Evolutionary conservation across 202 grass and related monocot species (phyloP).

Genomic region (Brachypodium distachyon): DNA sequence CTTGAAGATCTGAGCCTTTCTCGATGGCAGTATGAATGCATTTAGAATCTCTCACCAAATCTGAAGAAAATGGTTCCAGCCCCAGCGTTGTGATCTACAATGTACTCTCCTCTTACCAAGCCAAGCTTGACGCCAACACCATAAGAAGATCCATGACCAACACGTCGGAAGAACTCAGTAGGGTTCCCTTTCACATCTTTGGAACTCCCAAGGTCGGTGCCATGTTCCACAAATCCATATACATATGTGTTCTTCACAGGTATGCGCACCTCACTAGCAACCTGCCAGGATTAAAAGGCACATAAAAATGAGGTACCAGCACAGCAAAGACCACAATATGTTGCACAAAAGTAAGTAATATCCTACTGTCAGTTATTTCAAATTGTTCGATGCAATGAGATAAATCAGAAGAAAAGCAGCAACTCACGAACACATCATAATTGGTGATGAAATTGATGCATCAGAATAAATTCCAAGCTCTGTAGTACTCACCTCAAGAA

Average conservation of each 20-base stretch:
- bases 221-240: constrained; percentile 88
- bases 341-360: neutral
- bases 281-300: constrained; percentile 31
- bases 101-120: constrained; percentile 88
- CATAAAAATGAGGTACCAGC: constrained; percentile 2
- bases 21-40: neutral
- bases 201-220: constrained; percentile 87
- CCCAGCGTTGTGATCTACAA: constrained; percentile 87
- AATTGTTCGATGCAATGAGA: neutral
- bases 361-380: neutral
- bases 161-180: constrained; percentile 84
- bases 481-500: constrained; percentile 71
- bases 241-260: constrained; percentile 82
- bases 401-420: neutral
- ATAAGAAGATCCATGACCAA: constrained; percentile 89
- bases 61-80: constrained; percentile 86
- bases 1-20: neutral
- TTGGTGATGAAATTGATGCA: neutral
- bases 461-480: neutral
- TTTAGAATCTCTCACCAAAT: constrained; percentile 92
- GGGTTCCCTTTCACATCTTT: constrained; percentile 99
- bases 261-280: constrained; percentile 72
- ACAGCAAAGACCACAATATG: neutral
- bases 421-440: neutral
- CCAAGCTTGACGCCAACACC: constrained; percentile 85